Evolutionary conservation across 345 rosid genomes (phyloP), one percentile per base, ranked within the genome.

Genomic region (Microthlaspi erraticum): DNA sequence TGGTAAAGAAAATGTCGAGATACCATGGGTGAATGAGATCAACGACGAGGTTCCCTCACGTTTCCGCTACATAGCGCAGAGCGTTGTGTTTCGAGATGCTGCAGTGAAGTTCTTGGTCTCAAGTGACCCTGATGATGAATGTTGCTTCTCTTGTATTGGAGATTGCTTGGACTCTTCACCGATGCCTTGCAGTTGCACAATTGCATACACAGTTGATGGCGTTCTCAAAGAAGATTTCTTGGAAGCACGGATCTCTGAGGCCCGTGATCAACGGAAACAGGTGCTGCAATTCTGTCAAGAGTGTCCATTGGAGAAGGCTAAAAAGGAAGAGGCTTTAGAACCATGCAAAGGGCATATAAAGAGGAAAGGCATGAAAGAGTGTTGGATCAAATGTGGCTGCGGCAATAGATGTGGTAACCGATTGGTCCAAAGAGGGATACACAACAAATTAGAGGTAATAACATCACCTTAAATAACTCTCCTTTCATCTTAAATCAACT

Each of bases 351-450:
- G 97, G 46, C 98, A 92, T 75, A 37, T 86, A 60, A 74, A 82
- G 80, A 90, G 95, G 79, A 83, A 79, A 52, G 73, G 72, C 56
- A 92, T 92, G 33, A 85, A 85, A 73, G 97, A 92, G 63, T 92
- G 98, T 48, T 92, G 97, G 91, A 75, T 78, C 42, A 92, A 85
- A 78, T 92, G 98, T 79, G 91, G 91, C 37, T 90, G 98, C 72
- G 67, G 68, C 75, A 86, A 79, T 69, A 81, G 64, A 42, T 92
- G 97, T 46, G 89, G 88, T 76, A 92, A 92, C 70, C 83, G 91
- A 54, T 85, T 87, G 26, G 88, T 88, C 66, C 98, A 92, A 79
- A 87, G 88, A 70, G 95, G 98, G 62, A 76, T 88, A 63, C 79
- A 64, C 36, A 78, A 78, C 80, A 84, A 80, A 64, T 69, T 90